Percentiles rank a stretch among this genome's conserved stretches.
Conservation (phyloP, 148 eudicot genomes). For the Chenopodium album region DNA sequence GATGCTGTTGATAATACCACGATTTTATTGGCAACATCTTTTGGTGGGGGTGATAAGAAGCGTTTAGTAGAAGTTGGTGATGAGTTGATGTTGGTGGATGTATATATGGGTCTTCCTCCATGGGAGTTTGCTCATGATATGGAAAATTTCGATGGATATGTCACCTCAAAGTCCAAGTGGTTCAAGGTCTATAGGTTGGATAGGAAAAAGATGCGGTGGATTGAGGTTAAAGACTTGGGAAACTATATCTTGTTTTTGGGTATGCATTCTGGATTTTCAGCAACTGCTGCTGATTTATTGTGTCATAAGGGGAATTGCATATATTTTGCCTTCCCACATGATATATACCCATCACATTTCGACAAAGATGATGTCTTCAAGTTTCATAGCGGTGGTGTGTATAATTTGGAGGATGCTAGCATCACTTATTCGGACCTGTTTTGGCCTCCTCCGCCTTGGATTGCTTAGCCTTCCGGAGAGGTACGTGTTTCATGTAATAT, state of each 20-base stretch:
- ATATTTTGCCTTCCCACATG: slow-evolving; percentile 40
- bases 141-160: slow-evolving; percentile 47
- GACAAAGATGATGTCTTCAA: slow-evolving; percentile 34
- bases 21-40: slow-evolving; percentile 40
- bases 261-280: slow-evolving; percentile 64
- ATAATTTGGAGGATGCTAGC: slow-evolving; percentile 26
- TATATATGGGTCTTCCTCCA: slow-evolving; percentile 48
- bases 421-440: slow-evolving; percentile 13
- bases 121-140: slow-evolving; percentile 34
- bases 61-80: slow-evolving; percentile 51
- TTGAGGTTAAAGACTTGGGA: slow-evolving; percentile 56
- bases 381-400: slow-evolving; percentile 23
- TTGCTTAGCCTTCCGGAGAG: slow-evolving; percentile 18
- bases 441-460: slow-evolving; percentile 33
- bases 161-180: slow-evolving; percentile 49
- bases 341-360: slow-evolving; percentile 15
- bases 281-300: slow-evolving; percentile 36
- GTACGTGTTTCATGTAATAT: not conserved
- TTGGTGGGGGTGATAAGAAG: slow-evolving; percentile 79
- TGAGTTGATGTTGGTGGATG: slow-evolving; percentile 69
- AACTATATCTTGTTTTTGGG: slow-evolving; percentile 68
- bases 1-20: slow-evolving; percentile 23
- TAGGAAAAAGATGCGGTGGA: slow-evolving; percentile 43
- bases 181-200: slow-evolving; percentile 70
- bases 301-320: slow-evolving; percentile 59